Evolutionary conservation across 306 rosid species (phyloP).

Genomic region (Vigna nakashimae): DNA sequence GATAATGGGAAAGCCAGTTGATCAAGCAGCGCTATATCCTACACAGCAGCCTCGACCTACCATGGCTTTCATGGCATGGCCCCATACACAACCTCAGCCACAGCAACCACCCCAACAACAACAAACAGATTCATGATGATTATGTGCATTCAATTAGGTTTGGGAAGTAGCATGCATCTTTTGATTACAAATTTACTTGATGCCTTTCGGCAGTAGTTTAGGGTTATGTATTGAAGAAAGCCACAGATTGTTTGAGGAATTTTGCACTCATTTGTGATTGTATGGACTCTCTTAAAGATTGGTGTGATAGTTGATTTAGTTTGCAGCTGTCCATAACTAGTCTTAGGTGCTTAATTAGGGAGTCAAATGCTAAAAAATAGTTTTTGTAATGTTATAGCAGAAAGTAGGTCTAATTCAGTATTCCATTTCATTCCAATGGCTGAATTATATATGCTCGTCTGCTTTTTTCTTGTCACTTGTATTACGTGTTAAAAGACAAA

Average conservation of each 20-base stretch:
- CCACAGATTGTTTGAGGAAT: slow-evolving; percentile 28
- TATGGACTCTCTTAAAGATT: slow-evolving; percentile 33
- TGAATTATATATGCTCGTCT: too few species aligned
- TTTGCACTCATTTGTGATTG: slow-evolving; percentile 43
- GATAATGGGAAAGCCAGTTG: slow-evolving; percentile 88
- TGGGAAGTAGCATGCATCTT: slow-evolving; percentile 33
- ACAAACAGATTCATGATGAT: slow-evolving; percentile 60
- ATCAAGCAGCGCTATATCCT: slow-evolving; percentile 58
- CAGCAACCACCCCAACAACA: slow-evolving; percentile 59
- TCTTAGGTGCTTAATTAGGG: neutral
- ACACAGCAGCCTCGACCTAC: slow-evolving; percentile 72
- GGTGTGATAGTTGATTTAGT: slow-evolving; percentile 35
- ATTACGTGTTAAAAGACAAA: too few species aligned
- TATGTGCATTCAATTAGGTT: slow-evolving; percentile 15
- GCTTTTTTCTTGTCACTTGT: too few species aligned
- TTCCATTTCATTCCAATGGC: too few species aligned
- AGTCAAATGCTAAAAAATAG: too few species aligned
- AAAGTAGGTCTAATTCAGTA: too few species aligned
- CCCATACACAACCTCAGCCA: slow-evolving; percentile 62
- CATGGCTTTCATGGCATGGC: slow-evolving; percentile 81
- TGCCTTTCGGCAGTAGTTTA: slow-evolving; percentile 39
- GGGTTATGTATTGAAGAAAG: slow-evolving; percentile 37
- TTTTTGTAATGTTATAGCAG: too few species aligned
- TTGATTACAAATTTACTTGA: slow-evolving; percentile 38
- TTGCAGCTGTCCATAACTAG: slow-evolving; percentile 7